phyloP scores from a whole-genome alignment of 495 filamentous ascomycete species.

The Lasiosphaeria miniovina region DNA sequence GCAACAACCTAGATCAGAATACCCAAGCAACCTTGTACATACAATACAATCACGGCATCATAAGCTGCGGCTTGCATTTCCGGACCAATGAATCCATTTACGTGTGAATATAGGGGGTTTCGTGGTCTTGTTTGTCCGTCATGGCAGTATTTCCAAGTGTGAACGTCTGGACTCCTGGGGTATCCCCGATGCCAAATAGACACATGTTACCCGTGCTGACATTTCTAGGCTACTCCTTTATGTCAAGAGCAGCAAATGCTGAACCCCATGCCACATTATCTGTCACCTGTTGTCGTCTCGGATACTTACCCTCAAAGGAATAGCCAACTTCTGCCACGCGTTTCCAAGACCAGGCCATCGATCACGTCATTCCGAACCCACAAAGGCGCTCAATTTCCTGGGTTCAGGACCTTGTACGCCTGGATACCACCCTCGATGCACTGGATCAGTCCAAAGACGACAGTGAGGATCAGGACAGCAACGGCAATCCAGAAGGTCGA shows the following conservation, averaged over 20 bases:
- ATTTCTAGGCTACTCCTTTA: too few relatives aligned
- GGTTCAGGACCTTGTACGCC: not conserved
- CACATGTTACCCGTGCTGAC: too few relatives aligned
- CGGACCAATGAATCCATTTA: not conserved
- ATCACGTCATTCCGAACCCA: too few relatives aligned
- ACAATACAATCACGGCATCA: not conserved
- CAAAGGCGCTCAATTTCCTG: too few relatives aligned
- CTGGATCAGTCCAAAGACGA: conserved; percentile 4
- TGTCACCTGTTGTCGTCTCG: too few relatives aligned
- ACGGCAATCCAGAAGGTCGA: conserved; percentile 5
- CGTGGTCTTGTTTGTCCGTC: not conserved
- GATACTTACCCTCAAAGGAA: too few relatives aligned
- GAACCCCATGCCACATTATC: too few relatives aligned
- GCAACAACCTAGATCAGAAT: not conserved
- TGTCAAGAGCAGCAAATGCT: too few relatives aligned
- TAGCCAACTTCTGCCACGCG: too few relatives aligned
- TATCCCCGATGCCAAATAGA: too few relatives aligned
- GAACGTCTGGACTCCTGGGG: too few relatives aligned
- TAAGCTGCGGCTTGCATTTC: not conserved
- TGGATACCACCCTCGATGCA: conserved; percentile 4
- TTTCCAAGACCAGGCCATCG: too few relatives aligned
- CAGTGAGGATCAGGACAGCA: not conserved
- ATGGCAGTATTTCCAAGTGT: not conserved
- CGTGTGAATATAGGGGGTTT: not conserved
- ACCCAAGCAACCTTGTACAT: not conserved